These are phyloP conservation scores for Sutorius australiensis DNA, from an alignment of 768 basidiomycete species.

Conservation along the genomic window DNA sequence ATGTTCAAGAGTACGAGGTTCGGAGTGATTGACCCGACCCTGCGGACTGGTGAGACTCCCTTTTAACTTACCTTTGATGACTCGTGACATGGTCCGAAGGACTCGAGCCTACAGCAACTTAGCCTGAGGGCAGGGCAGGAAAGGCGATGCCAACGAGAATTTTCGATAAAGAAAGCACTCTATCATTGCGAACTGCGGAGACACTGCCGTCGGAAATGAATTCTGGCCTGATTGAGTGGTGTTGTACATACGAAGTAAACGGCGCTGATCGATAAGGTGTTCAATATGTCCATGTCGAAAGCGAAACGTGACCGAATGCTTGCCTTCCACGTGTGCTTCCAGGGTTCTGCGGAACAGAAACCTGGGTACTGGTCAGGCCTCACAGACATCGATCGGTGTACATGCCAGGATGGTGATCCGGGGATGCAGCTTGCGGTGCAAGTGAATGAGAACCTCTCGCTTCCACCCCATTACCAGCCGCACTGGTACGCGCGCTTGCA, in stretches of 20 bases:
- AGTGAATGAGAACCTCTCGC: no score
- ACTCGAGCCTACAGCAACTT: not conserved
- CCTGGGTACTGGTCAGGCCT: no score
- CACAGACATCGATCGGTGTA: no score
- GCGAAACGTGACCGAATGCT: not conserved
- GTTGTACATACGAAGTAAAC: not conserved
- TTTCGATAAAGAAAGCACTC: no score
- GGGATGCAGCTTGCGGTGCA: no score
- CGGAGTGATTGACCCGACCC: no score
- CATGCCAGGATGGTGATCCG: no score
- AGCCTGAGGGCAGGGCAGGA: not conserved
- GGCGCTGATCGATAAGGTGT: no score
- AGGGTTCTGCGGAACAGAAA: not conserved
- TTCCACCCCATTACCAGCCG: no score
- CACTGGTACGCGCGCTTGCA: no score
- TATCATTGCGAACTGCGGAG: not conserved
- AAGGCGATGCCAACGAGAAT: not conserved
- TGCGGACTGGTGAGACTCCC: not conserved
- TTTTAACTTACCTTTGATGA: slow-evolving; percentile 3
- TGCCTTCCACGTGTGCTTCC: not conserved
- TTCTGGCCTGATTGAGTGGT: not conserved
- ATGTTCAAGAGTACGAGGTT: not conserved
- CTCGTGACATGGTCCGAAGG: not conserved
- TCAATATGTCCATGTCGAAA: not conserved
- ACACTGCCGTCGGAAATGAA: no score